A percentile compares a stretch with the other conserved stretches of the same genome.
These are phyloP conservation scores for Clonostachys byssicola DNA, from an alignment of 2,329 filamentous ascomycete genomes.

Conservation along the genomic window DNA sequence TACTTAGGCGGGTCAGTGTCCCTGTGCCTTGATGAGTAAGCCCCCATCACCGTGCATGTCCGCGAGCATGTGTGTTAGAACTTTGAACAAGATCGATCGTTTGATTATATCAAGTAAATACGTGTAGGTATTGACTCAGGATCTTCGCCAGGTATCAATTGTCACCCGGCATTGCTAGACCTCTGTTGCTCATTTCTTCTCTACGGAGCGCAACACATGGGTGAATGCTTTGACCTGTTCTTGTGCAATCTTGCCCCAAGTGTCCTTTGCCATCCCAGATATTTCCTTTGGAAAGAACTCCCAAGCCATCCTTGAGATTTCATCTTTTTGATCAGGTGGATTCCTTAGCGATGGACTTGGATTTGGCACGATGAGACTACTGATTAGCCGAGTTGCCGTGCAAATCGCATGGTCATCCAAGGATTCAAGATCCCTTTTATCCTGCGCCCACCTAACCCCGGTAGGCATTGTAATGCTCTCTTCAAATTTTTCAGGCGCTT, in stretches of 20 bases:
- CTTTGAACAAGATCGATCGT: background rate
- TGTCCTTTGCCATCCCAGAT: constrained; percentile 11
- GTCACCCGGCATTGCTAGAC: background rate
- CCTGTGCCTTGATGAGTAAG: background rate
- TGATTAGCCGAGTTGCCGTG: constrained; percentile 14
- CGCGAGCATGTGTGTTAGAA: background rate
- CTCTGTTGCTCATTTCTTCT: background rate
- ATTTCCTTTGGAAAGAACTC: constrained; percentile 20
- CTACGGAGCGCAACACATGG: background rate
- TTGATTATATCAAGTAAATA: background rate
- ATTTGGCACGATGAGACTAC: constrained; percentile 17
- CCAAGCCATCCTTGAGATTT: constrained; percentile 23
- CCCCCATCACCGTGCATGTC: background rate
- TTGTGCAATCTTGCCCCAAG: constrained; percentile 23
- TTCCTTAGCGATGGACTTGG: constrained; percentile 1
- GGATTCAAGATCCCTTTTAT: constrained; percentile 18
- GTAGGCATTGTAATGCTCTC: constrained; percentile 13
- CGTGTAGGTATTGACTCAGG: too few species aligned
- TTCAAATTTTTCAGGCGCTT: constrained; percentile 1
- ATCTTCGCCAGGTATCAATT: background rate
- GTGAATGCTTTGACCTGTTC: constrained; percentile 16
- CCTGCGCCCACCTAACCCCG: constrained; percentile 24
- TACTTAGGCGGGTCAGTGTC: background rate
- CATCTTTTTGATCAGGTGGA: constrained; percentile 9
- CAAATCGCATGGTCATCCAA: constrained; percentile 16